A percentile compares a stretch with the other conserved stretches of the same genome.
Conservation (phyloP, 1,284 basidiomycete genomes). For the Golubevia pallescens region DNA sequence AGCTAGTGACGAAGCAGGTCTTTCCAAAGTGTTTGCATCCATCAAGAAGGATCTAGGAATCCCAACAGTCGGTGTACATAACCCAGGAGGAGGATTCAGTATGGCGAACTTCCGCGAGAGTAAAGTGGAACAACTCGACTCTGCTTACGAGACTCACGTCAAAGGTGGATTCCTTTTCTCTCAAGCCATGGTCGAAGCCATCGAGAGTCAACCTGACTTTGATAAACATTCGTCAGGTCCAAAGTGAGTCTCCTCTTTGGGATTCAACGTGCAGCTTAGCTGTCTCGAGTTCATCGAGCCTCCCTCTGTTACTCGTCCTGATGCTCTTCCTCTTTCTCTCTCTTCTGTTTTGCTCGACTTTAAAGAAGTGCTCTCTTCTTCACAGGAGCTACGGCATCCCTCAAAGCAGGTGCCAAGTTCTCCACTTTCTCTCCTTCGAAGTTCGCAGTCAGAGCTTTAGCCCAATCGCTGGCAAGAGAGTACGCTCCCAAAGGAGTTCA, state of each 20-base stretch:
- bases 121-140: constrained; percentile 23
- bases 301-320: not conserved
- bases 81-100: constrained; percentile 29
- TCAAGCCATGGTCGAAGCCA: constrained; percentile 26
- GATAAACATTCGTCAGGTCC: too few relatives aligned
- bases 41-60: constrained; percentile 17
- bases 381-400: constrained; percentile 27
- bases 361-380: constrained; percentile 10
- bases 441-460: constrained; percentile 25
- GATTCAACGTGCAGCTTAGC: too few relatives aligned
- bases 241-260: too few relatives aligned
- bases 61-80: constrained; percentile 25
- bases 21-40: constrained; percentile 14
- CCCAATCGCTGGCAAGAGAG: constrained; percentile 25
- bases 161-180: constrained; percentile 26
- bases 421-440: constrained; percentile 27
- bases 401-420: constrained; percentile 28
- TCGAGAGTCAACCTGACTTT: constrained; percentile 14
- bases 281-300: too few relatives aligned
- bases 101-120: constrained; percentile 20
- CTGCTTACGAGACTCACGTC: constrained; percentile 25
- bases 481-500: constrained; percentile 28
- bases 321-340: too few relatives aligned
- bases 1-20: constrained; percentile 19
- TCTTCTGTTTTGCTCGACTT: too few relatives aligned